Base-by-base conservation (phyloP, 2,329 filamentous ascomycete species). In the Epichloe baconii region DNA sequence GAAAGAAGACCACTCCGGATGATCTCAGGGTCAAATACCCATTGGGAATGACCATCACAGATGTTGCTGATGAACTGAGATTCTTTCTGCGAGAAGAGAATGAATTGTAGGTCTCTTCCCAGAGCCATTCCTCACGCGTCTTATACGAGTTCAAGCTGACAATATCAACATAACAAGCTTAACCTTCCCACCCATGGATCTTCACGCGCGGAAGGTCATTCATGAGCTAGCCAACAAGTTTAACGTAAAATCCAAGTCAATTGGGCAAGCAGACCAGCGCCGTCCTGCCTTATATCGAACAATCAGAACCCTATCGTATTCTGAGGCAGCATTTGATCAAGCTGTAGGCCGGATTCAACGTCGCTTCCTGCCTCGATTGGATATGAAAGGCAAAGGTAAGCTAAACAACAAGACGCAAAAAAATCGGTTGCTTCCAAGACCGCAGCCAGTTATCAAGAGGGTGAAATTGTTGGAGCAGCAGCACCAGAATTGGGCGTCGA, bases 391-490 rank as follows among this genome's bases (percentile, higher is more conserved):
- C 49, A 66, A 57, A 36, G 59, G 57, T 50, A 74, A 55, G 64
- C 63, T 57, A 58, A 65, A 60, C 42, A 61, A 66, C 15, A 56
- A 51, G 61, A 62, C 47, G 50, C 59, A 54, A 61, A 55, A 26
- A 26, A 50, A 11, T 55, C 60, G 23, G 42, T 54, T 19, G 31
- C 21, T 6, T 59, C 53, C 17, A 40, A 57, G 21, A 54, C 56
- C 2, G 59, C 60, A 8, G 55, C 61, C 4, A 75, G 74, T 2
- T 88, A 93, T 58, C 79, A 78, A 54, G 86, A 97, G 60, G 93
- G 93, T 17, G 90, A 97, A 57, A 72, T 95, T 31, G 89, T 97
- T 2, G 93, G 91, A 46, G 88, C 79, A 2, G 80, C 82, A 46
- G 90, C 91, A 2, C 86, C 89, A 11, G 90, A 95, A 64, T 75